A percentile compares a stretch with the other conserved stretches of the same genome.
Evolutionary conservation across 495 filamentous ascomycete species (phyloP).

Genomic region (Podospora bellae-mahoneyi): DNA sequence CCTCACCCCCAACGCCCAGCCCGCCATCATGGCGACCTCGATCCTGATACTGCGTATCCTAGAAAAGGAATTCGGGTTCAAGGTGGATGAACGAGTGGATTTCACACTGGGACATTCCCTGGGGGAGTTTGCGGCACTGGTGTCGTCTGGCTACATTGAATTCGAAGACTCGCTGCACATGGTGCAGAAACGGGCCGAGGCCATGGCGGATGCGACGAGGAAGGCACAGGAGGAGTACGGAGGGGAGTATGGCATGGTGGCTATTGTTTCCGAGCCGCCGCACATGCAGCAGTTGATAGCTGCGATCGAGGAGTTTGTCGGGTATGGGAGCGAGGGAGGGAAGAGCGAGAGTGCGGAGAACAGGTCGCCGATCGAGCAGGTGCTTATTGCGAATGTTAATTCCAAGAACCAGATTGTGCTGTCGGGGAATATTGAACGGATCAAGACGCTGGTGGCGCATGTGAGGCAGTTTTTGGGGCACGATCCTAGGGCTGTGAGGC

Average conservation of each 20-base stretch:
- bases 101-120: slow-evolving; percentile 88
- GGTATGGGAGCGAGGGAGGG: slow-evolving; percentile 57
- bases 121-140: slow-evolving; percentile 92
- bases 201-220: slow-evolving; percentile 74
- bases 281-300: slow-evolving; percentile 64
- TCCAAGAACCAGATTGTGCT: slow-evolving; percentile 94
- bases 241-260: slow-evolving; percentile 90
- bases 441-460: slow-evolving; percentile 81
- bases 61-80: slow-evolving; percentile 79
- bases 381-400: slow-evolving; percentile 92
- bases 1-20: slow-evolving; percentile 83
- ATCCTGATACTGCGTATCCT: slow-evolving; percentile 87
- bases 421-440: slow-evolving; percentile 79
- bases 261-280: slow-evolving; percentile 77
- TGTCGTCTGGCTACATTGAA: slow-evolving; percentile 71
- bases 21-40: slow-evolving; percentile 92
- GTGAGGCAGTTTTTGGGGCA: slow-evolving; percentile 89
- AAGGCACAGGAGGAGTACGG: slow-evolving; percentile 59
- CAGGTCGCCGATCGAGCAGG: slow-evolving; percentile 73
- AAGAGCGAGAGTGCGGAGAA: slow-evolving; percentile 65
- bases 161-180: slow-evolving; percentile 75
- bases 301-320: slow-evolving; percentile 77
- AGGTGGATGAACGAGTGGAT: slow-evolving; percentile 63
- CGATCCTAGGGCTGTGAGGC: slow-evolving; percentile 80
- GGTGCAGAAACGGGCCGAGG: slow-evolving; percentile 74